A percentile compares a stretch with the other conserved stretches of the same genome.
Evolutionary conservation across 2,329 filamentous ascomycete species (phyloP).

Genomic region (Xylariaceae sp.): DNA sequence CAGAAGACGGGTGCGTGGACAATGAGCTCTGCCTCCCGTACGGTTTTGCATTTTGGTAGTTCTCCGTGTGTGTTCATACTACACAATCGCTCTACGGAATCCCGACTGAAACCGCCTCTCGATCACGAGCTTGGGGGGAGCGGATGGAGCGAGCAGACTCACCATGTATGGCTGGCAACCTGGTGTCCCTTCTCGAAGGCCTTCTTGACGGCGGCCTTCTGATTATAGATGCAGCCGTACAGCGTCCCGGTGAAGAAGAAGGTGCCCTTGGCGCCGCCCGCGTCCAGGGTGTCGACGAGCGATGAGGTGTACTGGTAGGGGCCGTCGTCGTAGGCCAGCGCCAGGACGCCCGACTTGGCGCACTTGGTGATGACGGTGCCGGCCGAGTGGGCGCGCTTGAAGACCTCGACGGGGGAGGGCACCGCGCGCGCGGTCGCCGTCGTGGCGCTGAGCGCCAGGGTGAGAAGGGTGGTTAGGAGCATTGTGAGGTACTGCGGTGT

Average conservation of each 20-base stretch:
- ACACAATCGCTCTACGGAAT: too few relatives aligned
- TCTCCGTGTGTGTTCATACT: too few relatives aligned
- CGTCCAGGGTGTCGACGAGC: conserved; percentile 47
- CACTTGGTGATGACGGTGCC: conserved; percentile 44
- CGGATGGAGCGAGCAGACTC: conserved; percentile 4
- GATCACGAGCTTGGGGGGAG: too few relatives aligned
- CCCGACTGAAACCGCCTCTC: background rate
- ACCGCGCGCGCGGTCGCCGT: conserved; percentile 19
- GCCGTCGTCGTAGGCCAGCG: conserved; percentile 52
- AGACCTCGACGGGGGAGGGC: conserved; percentile 34
- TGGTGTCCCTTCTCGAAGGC: conserved; percentile 48
- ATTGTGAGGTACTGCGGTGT: too few relatives aligned
- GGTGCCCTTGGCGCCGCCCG: conserved; percentile 45
- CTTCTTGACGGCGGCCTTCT: conserved; percentile 48
- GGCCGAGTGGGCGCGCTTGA: conserved; percentile 35
- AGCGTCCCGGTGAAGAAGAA: conserved; percentile 51
- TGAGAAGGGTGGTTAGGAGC: conserved; percentile 19
- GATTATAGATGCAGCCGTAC: conserved; percentile 48
- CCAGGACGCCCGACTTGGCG: conserved; percentile 38
- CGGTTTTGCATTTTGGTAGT: too few relatives aligned
- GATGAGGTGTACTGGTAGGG: conserved; percentile 45
- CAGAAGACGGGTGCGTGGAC: background rate
- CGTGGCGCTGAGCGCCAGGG: conserved; percentile 20
- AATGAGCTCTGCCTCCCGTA: too few relatives aligned
- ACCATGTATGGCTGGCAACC: conserved; percentile 51